Base-by-base conservation (phyloP, 352 stramenopile species). In the Pythium aquatile region DNA sequence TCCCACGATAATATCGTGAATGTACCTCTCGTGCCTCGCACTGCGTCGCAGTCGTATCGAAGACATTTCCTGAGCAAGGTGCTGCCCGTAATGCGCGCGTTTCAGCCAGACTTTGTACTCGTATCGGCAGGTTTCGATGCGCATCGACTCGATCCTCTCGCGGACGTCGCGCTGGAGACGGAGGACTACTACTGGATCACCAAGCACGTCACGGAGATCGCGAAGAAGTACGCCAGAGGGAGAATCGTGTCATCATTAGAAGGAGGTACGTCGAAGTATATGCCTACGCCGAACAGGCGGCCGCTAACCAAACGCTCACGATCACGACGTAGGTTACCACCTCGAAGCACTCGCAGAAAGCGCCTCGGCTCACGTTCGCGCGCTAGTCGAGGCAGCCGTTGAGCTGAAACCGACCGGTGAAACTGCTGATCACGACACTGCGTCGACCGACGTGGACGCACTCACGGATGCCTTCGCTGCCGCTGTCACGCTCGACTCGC, bases 101-200 rank as follows among this genome's bases (percentile, higher is more conserved):
- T 98, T 70, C 70, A 78, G 29, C 96, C 96, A 30, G 92, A 99
- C 67, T 73, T 98, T 9, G 91, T 99, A 40, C 87, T 99, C 54
- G 76, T 99, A 52, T 98, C 88, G 24, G 94, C 96, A 37, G 96
- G 96, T 10, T 99, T 99, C 73, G 96, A 98, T 76, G 96, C 91
- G 5, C 94, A 98, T 65, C 75, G 87, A 48, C 95, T 97, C 66
- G 93, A 98, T 73, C 91, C 91, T 9, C 73, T 98, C 29, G 87
- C 89, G n/a, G 81, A 91, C 39, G 90, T 88, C 61, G 30, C 73
- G n/a, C 63, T 97, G 2, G 83, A 87, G 16, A 81, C 81, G 2
- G 55, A 60, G 0, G 78, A 82, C 14, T 90, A 83, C 54, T 77
- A 78, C 20, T 69, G 66, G 59, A 73, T 68, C 48, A 73, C 65